Evolutionary conservation across 345 rosid species (phyloP).

Genomic region (Brassica nigra): DNA sequence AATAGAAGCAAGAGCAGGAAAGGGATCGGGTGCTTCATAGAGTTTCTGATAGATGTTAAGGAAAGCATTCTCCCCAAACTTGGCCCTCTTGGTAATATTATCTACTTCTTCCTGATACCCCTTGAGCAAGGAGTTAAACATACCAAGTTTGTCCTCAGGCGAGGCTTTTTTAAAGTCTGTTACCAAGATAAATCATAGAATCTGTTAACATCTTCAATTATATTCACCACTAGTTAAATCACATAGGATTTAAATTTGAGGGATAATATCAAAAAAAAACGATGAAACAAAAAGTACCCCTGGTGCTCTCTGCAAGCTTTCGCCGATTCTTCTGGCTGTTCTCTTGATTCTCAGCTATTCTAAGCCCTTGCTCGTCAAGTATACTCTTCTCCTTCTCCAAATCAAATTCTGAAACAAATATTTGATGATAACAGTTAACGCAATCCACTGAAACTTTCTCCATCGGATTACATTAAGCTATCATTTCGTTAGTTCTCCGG

Average conservation of each 20-base stretch:
- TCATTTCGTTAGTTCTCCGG: background rate
- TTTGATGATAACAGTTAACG: conserved; percentile 1
- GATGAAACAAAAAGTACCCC: conserved; percentile 55
- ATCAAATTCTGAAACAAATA: conserved; percentile 62
- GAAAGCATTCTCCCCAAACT: conserved; percentile 96
- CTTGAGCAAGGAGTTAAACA: conserved; percentile 91
- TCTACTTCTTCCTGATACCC: conserved; percentile 99
- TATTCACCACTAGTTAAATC: background rate
- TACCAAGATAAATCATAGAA: conserved; percentile 17
- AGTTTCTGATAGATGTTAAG: conserved; percentile 96
- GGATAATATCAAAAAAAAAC: background rate
- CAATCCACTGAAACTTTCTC: conserved; percentile 6
- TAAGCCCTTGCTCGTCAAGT: conserved; percentile 93
- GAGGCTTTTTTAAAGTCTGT: conserved; percentile 99
- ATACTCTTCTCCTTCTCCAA: conserved; percentile 88
- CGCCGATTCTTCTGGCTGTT: conserved; percentile 92
- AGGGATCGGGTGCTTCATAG: conserved; percentile 99
- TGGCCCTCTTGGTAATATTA: conserved; percentile 98
- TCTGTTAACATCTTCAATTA: conserved; percentile 17
- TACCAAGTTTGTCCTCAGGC: conserved; percentile 71
- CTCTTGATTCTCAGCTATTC: conserved; percentile 96
- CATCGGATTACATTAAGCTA: conserved; percentile 30
- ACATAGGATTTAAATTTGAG: background rate
- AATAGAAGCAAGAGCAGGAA: conserved; percentile 88
- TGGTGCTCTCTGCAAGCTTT: conserved; percentile 97